phyloP scores from a whole-genome alignment of 2,329 filamentous ascomycete genomes.

The Thelonectria olida region DNA sequence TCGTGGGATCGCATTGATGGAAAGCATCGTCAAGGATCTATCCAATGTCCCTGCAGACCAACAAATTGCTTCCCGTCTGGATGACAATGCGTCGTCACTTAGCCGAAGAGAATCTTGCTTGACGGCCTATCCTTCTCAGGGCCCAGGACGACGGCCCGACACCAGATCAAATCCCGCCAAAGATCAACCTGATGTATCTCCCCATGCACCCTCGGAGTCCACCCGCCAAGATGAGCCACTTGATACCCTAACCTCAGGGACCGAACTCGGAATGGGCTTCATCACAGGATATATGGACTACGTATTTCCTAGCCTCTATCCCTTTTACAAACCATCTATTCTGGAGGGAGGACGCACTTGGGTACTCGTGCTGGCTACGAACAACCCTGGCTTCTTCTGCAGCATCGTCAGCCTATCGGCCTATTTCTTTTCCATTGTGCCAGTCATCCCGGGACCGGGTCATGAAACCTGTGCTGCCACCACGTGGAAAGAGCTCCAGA shows the following conservation, averaged over 20 bases:
- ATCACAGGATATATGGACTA: conserved; percentile 42
- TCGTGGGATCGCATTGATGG: conserved; percentile 43
- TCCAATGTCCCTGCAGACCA: background rate
- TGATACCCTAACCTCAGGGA: background rate
- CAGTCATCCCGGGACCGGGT: conserved; percentile 4
- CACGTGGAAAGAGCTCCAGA: conserved; percentile 1
- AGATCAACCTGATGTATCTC: background rate
- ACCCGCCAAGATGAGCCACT: background rate
- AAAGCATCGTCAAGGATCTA: conserved; percentile 13
- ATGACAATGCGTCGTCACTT: background rate
- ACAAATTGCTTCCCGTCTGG: background rate
- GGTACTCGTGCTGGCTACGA: conserved; percentile 61
- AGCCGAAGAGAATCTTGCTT: background rate
- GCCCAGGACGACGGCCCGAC: too few relatives aligned
- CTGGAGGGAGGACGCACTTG: conserved; percentile 61
- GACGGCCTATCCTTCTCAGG: background rate
- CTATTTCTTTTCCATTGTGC: conserved; percentile 9
- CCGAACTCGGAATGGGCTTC: conserved; percentile 14
- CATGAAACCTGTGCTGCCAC: background rate
- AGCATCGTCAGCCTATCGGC: conserved; percentile 50
- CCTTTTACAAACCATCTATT: conserved; percentile 61
- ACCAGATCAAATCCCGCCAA: background rate
- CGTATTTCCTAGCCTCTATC: conserved; percentile 62
- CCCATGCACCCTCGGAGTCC: background rate
- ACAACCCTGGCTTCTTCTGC: conserved; percentile 60